phyloP scores from a whole-genome alignment of 2,329 filamentous ascomycete species.

The Fusarium scirpi region DNA sequence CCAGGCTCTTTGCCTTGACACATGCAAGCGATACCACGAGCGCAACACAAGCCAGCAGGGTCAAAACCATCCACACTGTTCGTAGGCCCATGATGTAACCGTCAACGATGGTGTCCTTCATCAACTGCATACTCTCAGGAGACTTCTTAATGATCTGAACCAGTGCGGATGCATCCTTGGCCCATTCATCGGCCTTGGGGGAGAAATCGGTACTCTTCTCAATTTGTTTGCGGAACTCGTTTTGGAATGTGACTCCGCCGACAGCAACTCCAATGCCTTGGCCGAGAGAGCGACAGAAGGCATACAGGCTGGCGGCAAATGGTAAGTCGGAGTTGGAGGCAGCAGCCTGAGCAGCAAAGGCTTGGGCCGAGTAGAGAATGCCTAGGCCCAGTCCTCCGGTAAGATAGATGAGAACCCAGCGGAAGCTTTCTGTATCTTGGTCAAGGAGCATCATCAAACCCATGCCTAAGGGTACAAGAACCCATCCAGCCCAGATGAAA shows the following conservation, averaged over 20 bases:
- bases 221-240: constrained; percentile 67
- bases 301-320: constrained; percentile 71
- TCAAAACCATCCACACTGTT: constrained; percentile 51
- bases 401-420: constrained; percentile 73
- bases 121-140: constrained; percentile 46
- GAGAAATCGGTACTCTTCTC: constrained; percentile 61
- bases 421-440: constrained; percentile 61
- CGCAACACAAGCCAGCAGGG: constrained; percentile 46
- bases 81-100: constrained; percentile 52
- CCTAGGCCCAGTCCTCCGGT: constrained; percentile 71
- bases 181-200: constrained; percentile 57
- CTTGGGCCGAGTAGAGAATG: constrained; percentile 72
- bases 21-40: constrained; percentile 32
- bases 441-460: constrained; percentile 66
- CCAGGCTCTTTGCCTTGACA: constrained; percentile 39
- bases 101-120: constrained; percentile 46
- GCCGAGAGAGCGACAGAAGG: constrained; percentile 70
- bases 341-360: constrained; percentile 70
- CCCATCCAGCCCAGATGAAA: constrained; percentile 72
- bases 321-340: constrained; percentile 56
- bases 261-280: constrained; percentile 75
- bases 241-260: constrained; percentile 77
- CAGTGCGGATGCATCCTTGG: constrained; percentile 68
- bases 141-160: constrained; percentile 61
- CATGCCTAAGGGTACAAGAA: constrained; percentile 67